Percentiles rank a stretch among this genome's conserved stretches.
Conservation (phyloP, 2,329 filamentous ascomycete species). For the Aschersonia sp. region DNA sequence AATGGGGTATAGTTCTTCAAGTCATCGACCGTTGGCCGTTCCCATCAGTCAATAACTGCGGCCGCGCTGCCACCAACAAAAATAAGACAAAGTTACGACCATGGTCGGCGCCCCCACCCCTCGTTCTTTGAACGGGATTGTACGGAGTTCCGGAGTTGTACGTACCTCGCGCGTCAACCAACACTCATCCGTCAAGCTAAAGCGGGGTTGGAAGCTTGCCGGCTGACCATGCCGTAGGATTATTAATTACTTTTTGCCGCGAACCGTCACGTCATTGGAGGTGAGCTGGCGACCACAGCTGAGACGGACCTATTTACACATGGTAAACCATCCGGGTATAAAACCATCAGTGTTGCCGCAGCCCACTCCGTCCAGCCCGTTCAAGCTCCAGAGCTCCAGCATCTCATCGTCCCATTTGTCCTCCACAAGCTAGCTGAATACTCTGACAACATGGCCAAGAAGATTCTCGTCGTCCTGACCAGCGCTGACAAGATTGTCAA, state of each 20-base stretch:
- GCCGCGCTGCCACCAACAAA: background rate
- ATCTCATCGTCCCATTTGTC: background rate
- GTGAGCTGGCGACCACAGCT: background rate
- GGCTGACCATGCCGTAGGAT: background rate
- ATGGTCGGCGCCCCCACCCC: background rate
- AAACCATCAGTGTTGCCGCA: background rate
- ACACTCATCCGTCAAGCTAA: background rate
- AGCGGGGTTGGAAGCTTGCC: background rate
- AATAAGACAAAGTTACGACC: background rate
- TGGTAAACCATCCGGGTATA: background rate
- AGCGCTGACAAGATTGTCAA: constrained; percentile 37
- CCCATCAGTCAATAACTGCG: too few species aligned
- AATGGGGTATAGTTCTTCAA: too few species aligned
- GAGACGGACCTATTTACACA: background rate
- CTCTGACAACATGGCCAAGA: constrained; percentile 29
- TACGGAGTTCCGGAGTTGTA: background rate
- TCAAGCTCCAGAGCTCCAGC: background rate
- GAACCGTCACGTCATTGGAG: background rate
- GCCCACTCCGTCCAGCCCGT: background rate
- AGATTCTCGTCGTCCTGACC: constrained; percentile 58
- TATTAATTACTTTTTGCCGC: background rate
- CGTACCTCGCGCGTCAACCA: background rate
- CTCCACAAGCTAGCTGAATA: background rate
- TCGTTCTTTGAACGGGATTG: too few species aligned
- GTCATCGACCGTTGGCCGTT: too few species aligned